Base-by-base conservation (phyloP, 306 rosid species). In the Vigna mungo region DNA sequence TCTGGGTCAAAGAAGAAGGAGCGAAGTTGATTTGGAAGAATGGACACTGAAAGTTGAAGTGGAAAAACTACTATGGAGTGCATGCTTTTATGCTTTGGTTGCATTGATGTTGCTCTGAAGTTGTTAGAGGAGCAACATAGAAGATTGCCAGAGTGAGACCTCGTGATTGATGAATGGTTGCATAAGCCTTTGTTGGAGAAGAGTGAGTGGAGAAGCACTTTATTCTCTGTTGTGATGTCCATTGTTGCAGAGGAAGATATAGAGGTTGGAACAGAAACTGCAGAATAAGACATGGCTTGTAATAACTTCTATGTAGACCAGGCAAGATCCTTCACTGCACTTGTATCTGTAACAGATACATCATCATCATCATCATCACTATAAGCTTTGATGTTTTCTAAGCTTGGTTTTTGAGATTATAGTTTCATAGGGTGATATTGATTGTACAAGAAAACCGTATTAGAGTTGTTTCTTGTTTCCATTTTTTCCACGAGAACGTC, bases 1-100 rank as follows among this genome's bases (percentile, higher is more conserved):
- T 59, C 18, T 59, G 9, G 5, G 34, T 21, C 62, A 21, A 55
- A 11, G 4, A 55, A 55, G 62, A 55, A 55, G 15, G 34, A 23
- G n/a, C 62, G 34, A 55, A 55, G 16, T 55, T 16, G 62, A 55
- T 11, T 55, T 55, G 16, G 62, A 55, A 55, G 62, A 55, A 55
- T 55, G 36, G 16, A 55, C 12, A 20, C 34, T 11, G 62, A 55
- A 23, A 55, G 34, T 55, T 21, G 34, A 55, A 55, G 62, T 55
- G 62, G 34, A 18, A 55, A 55, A 21, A 55, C 34, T 55, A 55
- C 23, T 4, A 10, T 21, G 60, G 60, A 56, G 36, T 56, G n/a
- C 2, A 16, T 56, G 65, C 18, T 27, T 59, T 59, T 30, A 30
- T 60, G 66, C 20, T 60, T 30, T 30, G 43, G 20, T 60, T 60